These are phyloP conservation scores for Chytriomyces confervae DNA, from an alignment of 192 early-diverging fungal species.

Conservation along the genomic window DNA sequence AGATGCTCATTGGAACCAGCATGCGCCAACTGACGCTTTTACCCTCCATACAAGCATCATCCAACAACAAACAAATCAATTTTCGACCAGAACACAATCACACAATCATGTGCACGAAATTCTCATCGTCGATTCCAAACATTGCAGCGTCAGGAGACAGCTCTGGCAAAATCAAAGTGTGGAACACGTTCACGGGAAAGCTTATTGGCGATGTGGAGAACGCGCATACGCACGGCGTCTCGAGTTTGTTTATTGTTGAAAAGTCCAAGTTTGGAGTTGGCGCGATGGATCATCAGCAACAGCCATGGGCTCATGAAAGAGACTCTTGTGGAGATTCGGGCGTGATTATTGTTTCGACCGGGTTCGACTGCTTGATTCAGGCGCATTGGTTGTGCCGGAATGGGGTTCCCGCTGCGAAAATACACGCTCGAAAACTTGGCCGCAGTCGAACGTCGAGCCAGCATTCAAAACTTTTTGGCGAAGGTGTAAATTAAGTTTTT, in stretches of 20 bases:
- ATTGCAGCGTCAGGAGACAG: constrained; percentile 45
- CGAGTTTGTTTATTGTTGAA: constrained; percentile 36
- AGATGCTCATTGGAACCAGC: constrained; percentile 40
- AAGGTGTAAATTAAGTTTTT: no score
- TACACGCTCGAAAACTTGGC: background rate
- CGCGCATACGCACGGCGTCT: constrained; percentile 47
- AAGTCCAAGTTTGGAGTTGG: background rate
- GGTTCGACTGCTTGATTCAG: constrained; percentile 30
- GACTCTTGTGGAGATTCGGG: background rate
- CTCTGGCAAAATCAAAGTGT: constrained; percentile 37
- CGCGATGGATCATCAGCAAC: background rate
- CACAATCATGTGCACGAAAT: constrained; percentile 16
- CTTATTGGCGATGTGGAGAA: constrained; percentile 21
- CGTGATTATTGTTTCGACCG: constrained; percentile 21
- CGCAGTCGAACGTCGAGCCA: no score
- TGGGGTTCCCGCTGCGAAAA: background rate
- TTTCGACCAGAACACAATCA: constrained; percentile 22
- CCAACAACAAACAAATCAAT: background rate
- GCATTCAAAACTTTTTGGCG: no score
- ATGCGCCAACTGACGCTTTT: constrained; percentile 33
- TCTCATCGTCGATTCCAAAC: constrained; percentile 12
- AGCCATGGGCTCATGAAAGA: background rate
- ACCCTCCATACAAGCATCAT: background rate
- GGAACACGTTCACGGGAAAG: constrained; percentile 50
- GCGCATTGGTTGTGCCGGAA: constrained; percentile 21